A percentile compares a stretch with the other conserved stretches of the same genome.
phyloP scores from a whole-genome alignment of 73 alveolate species.

The Paraurostyla sp. region DNA sequence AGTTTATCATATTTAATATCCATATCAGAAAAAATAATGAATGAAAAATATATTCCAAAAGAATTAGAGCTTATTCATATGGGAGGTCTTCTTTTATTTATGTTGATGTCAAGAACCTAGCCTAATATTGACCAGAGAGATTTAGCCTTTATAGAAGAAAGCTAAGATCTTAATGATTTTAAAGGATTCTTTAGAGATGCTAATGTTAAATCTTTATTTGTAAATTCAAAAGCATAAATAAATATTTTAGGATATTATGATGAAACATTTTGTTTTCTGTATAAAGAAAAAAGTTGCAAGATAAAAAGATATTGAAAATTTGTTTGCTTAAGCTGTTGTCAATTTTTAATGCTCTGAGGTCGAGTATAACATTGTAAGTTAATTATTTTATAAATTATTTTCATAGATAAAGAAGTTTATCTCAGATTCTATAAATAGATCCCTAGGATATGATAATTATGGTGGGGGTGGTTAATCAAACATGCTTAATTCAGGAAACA shows the following conservation, averaged over 20 bases:
- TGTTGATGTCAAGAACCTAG: constrained; percentile 15
- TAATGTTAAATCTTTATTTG: constrained; percentile 5
- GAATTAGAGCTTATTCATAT: not conserved
- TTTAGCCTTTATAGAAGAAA: not conserved
- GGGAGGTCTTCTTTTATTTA: constrained; percentile 9
- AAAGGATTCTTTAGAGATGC: constrained; percentile 41
- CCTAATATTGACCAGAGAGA: constrained; percentile 23
- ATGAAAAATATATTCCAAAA: not conserved
- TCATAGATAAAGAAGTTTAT: constrained; percentile 37
- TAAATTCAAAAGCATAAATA: not conserved
- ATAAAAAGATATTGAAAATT: constrained; percentile 17
- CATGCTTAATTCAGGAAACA: constrained; percentile 5
- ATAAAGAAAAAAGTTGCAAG: constrained; percentile 26
- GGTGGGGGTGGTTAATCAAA: not conserved
- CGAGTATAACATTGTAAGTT: constrained; percentile 26
- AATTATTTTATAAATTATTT: not conserved
- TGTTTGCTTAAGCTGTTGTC: constrained; percentile 1
- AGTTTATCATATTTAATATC: not conserved
- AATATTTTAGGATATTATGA: constrained; percentile 15
- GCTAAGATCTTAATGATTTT: constrained; percentile 21
- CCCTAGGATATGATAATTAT: constrained; percentile 39
- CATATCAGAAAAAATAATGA: not conserved
- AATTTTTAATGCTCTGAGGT: constrained; percentile 38
- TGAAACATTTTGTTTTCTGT: constrained; percentile 46
- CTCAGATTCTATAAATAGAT: constrained; percentile 27